Conservation (phyloP, 164 flowering plant genomes). For the Houttuynia cordata region DNA sequence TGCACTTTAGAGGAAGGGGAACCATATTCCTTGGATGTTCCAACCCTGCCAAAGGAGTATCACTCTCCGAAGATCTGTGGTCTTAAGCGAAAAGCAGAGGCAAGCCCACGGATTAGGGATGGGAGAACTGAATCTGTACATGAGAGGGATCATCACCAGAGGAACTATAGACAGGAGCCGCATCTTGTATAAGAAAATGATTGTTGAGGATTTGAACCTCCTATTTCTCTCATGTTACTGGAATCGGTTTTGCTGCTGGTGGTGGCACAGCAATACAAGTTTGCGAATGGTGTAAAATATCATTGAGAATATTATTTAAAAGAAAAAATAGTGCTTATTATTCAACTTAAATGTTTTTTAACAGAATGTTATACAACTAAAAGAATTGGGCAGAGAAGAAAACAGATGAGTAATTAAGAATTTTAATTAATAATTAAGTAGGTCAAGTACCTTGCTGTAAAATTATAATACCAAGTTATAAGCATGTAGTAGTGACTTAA, state of each 20-base stretch:
- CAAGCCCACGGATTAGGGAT: slow-evolving; percentile 1
- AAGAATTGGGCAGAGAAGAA: too few relatives aligned
- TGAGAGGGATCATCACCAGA: slow-evolving; percentile 2
- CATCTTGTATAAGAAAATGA: not conserved
- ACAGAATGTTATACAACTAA: too few relatives aligned
- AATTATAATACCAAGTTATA: too few relatives aligned
- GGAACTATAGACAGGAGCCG: slow-evolving; percentile 2
- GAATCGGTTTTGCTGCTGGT: not conserved
- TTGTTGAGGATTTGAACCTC: not conserved
- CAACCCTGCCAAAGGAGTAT: slow-evolving; percentile 10
- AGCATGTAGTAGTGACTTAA: too few relatives aligned
- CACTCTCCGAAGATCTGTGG: slow-evolving; percentile 29
- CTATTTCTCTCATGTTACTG: not conserved
- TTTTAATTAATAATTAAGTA: too few relatives aligned
- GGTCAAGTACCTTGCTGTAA: too few relatives aligned
- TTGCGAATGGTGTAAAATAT: slow-evolving; percentile 1
- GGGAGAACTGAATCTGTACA: not conserved
- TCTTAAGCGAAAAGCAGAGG: slow-evolving; percentile 34
- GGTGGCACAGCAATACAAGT: too few relatives aligned
- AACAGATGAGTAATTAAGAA: too few relatives aligned
- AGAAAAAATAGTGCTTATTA: not conserved
- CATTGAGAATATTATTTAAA: not conserved
- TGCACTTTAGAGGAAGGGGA: slow-evolving; percentile 54
- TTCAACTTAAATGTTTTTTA: too few relatives aligned
- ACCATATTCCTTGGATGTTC: slow-evolving; percentile 19